Percentiles rank a stretch among this genome's conserved stretches.
These are phyloP conservation scores for Ambrosiella cleistominuta DNA, from an alignment of 2,329 filamentous ascomycete species.

Conservation along the genomic window DNA sequence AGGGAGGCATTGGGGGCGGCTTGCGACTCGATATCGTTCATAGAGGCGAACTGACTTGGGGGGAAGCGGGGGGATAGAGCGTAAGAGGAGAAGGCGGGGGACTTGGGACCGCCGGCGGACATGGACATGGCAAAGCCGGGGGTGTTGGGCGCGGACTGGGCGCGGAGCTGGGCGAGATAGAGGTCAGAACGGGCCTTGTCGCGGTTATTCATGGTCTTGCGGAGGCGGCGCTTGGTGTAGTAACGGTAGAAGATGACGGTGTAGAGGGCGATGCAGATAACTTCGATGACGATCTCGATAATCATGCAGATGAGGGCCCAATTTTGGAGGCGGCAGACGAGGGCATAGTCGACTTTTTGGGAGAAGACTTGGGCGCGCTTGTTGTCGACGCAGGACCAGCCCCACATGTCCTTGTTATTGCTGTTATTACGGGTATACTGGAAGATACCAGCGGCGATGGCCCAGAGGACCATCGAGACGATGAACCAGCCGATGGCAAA, in stretches of 20 bases:
- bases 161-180: slow-evolving; percentile 71
- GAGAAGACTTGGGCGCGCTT: slow-evolving; percentile 59
- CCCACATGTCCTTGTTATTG: slow-evolving; percentile 82
- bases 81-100: slow-evolving; percentile 28
- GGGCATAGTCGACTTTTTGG: slow-evolving; percentile 68
- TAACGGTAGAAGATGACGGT: slow-evolving; percentile 92
- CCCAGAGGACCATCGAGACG: slow-evolving; percentile 85
- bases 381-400: slow-evolving; percentile 92
- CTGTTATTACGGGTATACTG: slow-evolving; percentile 55
- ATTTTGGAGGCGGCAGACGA: slow-evolving; percentile 85
- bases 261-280: slow-evolving; percentile 83
- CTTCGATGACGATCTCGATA: slow-evolving; percentile 87
- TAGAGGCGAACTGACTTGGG: slow-evolving; percentile 35
- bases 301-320: slow-evolving; percentile 94
- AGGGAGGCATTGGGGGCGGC: slow-evolving; percentile 21
- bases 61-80: slow-evolving; percentile 45
- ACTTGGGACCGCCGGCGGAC: slow-evolving; percentile 17
- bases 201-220: slow-evolving; percentile 90
- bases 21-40: slow-evolving; percentile 25
- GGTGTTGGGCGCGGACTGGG: slow-evolving; percentile 86
- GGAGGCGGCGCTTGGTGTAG: slow-evolving; percentile 86
- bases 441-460: slow-evolving; percentile 64
- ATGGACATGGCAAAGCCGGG: slow-evolving; percentile 49
- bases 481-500: slow-evolving; percentile 91
- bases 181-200: slow-evolving; percentile 89